phyloP scores from a whole-genome alignment of 495 filamentous ascomycete species.

The Daldinia childiae region DNA sequence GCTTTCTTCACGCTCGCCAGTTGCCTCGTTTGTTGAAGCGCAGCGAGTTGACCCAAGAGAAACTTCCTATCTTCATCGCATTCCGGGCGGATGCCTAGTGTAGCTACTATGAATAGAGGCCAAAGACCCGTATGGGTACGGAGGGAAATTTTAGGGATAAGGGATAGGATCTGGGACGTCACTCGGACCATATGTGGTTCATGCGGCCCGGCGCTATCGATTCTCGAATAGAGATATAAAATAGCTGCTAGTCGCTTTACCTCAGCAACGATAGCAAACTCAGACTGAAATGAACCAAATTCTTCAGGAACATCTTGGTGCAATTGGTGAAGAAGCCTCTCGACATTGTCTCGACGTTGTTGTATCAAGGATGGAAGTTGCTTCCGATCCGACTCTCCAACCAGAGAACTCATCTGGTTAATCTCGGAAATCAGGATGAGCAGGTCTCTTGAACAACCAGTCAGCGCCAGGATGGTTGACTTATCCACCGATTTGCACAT shows the following conservation, averaged over 20 bases:
- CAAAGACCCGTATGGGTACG: constrained; percentile 36
- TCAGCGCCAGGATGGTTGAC: constrained; percentile 22
- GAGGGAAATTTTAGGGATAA: constrained; percentile 30
- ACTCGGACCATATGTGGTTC: constrained; percentile 35
- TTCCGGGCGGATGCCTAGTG: constrained; percentile 32
- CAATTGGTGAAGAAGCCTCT: constrained; percentile 29
- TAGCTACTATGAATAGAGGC: constrained; percentile 36
- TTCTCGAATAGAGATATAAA: constrained; percentile 34
- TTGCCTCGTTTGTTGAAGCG: constrained; percentile 35
- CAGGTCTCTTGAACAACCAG: constrained; percentile 32
- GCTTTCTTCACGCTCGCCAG: constrained; percentile 36
- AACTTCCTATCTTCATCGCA: constrained; percentile 35
- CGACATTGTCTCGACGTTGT: constrained; percentile 31
- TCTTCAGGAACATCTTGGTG: constrained; percentile 28
- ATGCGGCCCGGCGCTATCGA: constrained; percentile 28
- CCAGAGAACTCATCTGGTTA: constrained; percentile 26
- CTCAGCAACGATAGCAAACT: constrained; percentile 30
- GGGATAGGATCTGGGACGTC: constrained; percentile 24
- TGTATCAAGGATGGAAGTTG: constrained; percentile 14
- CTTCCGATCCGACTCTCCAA: constrained; percentile 3
- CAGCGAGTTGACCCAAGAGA: constrained; percentile 22
- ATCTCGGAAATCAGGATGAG: constrained; percentile 37
- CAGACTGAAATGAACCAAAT: constrained; percentile 23
- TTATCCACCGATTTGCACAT: constrained; percentile 32
- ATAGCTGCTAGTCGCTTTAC: constrained; percentile 32